Base-by-base conservation (phyloP, 148 eudicot genomes). In the Rhododendron ovatum region DNA sequence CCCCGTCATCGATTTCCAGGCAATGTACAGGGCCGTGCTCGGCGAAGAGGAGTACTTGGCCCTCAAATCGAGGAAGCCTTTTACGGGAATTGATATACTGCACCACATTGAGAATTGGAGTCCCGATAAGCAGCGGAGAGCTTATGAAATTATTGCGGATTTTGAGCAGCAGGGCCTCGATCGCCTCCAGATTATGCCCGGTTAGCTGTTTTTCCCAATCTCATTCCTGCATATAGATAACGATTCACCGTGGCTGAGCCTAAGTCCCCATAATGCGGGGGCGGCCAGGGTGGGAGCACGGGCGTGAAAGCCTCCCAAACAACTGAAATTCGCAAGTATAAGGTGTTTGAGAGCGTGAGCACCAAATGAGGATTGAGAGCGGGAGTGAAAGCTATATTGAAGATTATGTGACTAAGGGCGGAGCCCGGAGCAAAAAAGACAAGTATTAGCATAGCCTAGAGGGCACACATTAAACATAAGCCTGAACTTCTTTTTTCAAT, bases 141-240 rank as follows among this genome's bases (percentile, higher is more conserved):
- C 99, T 20, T 94, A 92, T 45, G 86, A 95, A 48, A 85, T 92
- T 67, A 96, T 96, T 5, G 96, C 98, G 1, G 93, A 92, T 88
- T 96, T 88, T 65, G 99, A 96, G 85, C 90, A 88, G 20, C 90
- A 89, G 65, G 99, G 98, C 9, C 91, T 89, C 82, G 96, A 95
- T 88, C 95, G 93, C 50, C 95, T 96, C 57, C 96, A 96, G 82
- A 94, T 96, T 67, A 96, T 96, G 99, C 98, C 99, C 65, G 99
- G 99, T 96, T 35, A 81, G 86, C 48, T 20, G 41, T 63, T 22
- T 11, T 73, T 1, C 39, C 7, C 7, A 30, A 14, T 65, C 33
- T 65, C 30, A 3, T 65, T 65, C 4, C 0, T 65, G 33, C 73
- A 65, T 65, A 65, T 65, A n/a, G 71, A 63, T 63, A 7, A 61